These are phyloP conservation scores for Metarhizium humberi DNA, from an alignment of 2,329 filamentous ascomycete species.

Conservation along the genomic window DNA sequence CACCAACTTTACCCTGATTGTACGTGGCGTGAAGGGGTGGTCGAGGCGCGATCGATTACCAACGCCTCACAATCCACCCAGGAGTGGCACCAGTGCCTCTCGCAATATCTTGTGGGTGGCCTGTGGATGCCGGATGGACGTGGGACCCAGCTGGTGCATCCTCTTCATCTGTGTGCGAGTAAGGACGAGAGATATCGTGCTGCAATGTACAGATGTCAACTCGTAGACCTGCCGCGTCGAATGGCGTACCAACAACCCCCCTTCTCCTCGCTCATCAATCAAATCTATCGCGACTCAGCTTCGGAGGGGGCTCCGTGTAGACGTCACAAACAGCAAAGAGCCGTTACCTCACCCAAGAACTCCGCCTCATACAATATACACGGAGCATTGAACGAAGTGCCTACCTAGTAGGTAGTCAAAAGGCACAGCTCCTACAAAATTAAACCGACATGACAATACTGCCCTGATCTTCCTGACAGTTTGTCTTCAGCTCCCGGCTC, in stretches of 20 bases:
- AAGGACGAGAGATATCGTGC: not conserved
- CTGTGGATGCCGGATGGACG: not conserved
- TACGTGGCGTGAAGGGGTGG: not conserved
- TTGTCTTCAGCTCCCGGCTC: not conserved
- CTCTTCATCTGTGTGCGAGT: not conserved
- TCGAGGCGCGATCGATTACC: not conserved
- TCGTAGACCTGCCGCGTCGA: not conserved
- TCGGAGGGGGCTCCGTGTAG: not conserved
- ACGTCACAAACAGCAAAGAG: not conserved
- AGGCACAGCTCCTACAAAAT: not conserved
- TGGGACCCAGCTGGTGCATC: not conserved
- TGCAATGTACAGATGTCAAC: not conserved
- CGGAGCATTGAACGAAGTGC: not conserved
- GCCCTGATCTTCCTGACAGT: too few relatives aligned
- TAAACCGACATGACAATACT: not conserved
- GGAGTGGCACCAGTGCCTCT: not conserved
- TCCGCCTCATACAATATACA: not conserved
- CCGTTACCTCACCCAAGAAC: not conserved
- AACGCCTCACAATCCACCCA: not conserved
- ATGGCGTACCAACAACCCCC: not conserved
- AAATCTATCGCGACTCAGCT: not conserved
- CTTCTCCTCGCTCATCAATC: not conserved
- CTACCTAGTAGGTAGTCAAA: not conserved
- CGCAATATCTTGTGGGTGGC: not conserved
- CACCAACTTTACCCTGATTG: not conserved